phyloP scores from a whole-genome alignment of 225 moss, liverwort and hornwort species.

The Antitrichia curtipendula region DNA sequence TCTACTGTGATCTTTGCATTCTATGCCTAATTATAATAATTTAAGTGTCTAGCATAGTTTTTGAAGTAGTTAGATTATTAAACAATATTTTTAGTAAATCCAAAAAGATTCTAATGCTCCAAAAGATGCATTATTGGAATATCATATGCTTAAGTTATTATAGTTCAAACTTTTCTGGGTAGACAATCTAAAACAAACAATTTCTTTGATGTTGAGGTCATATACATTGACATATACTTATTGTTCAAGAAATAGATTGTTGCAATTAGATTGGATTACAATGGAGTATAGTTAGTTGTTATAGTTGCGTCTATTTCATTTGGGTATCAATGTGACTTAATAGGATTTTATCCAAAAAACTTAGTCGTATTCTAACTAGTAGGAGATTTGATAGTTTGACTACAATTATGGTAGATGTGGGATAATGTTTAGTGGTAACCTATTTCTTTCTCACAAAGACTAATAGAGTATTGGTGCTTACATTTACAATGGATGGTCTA shows the following conservation, averaged over 20 bases:
- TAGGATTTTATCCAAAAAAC: background rate
- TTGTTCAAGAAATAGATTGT: background rate
- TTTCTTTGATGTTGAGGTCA: too few relatives aligned
- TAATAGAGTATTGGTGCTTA: background rate
- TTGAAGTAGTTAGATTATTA: background rate
- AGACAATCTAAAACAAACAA: background rate
- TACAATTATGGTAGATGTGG: background rate
- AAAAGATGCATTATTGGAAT: background rate
- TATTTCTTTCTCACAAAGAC: background rate
- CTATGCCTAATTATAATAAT: too few relatives aligned
- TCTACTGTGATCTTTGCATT: background rate
- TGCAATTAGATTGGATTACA: background rate
- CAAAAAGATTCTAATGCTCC: background rate
- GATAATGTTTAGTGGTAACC: background rate
- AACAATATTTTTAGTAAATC: background rate
- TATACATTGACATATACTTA: too few relatives aligned
- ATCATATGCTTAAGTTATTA: too few relatives aligned
- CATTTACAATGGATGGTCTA: background rate
- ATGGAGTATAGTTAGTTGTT: background rate
- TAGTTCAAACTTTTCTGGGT: background rate
- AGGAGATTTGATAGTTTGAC: background rate
- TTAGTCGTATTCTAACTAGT: background rate
- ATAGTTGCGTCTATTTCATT: background rate
- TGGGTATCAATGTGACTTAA: background rate
- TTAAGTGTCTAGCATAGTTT: background rate